These are phyloP conservation scores for Penicillium salamii DNA, from an alignment of 495 filamentous ascomycete genomes.

Conservation along the genomic window DNA sequence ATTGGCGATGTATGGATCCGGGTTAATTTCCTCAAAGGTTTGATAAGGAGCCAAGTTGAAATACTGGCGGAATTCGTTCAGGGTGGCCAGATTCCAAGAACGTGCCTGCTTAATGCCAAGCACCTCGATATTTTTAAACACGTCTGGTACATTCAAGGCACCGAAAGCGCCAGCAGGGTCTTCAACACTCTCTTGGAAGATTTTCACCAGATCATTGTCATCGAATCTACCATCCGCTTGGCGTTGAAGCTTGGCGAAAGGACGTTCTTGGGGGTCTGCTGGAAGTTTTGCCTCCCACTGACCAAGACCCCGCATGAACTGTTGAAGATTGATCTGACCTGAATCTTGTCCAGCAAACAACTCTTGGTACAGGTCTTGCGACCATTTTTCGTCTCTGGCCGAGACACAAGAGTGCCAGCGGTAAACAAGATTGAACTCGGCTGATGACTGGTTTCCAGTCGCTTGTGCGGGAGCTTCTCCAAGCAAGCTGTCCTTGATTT, in stretches of 20 bases:
- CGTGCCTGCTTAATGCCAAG: conserved; percentile 83
- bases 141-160: conserved; percentile 68
- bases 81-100: conserved; percentile 74
- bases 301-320: conserved; percentile 58
- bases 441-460: conserved; percentile 71
- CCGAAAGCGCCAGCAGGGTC: conserved; percentile 59
- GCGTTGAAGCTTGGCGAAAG: conserved; percentile 62
- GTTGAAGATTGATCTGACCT: conserved; percentile 44
- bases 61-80: conserved; percentile 86
- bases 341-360: conserved; percentile 58
- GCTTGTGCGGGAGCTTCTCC: conserved; percentile 35
- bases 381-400: conserved; percentile 70
- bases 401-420: conserved; percentile 80
- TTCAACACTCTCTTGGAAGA: conserved; percentile 64
- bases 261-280: conserved; percentile 60
- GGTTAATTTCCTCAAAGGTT: conserved; percentile 83
- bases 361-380: conserved; percentile 58
- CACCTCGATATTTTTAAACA: conserved; percentile 75
- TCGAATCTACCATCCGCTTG: conserved; percentile 56
- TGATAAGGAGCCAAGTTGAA: conserved; percentile 72
- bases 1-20: conserved; percentile 68
- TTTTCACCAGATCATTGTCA: conserved; percentile 67
- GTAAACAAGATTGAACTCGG: conserved; percentile 75
- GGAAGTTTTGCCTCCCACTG: conserved; percentile 58
- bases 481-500: conserved; percentile 42